Evolutionary conservation across 768 basidiomycete genomes (phyloP).

Genomic region (Suillus sp.): DNA sequence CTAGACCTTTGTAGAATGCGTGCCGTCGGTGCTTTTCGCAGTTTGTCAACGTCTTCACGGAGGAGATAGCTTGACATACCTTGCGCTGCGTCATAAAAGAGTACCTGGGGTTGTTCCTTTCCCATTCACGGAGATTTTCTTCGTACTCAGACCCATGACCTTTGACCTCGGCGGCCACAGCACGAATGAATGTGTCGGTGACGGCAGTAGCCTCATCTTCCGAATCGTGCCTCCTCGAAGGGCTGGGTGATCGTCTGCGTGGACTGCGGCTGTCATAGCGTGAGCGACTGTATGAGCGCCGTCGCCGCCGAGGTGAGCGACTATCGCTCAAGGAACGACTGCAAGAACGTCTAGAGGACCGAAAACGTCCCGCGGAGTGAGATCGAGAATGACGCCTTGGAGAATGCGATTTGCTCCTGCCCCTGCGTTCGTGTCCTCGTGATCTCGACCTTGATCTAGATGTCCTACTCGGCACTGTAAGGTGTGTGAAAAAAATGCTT

Average conservation of each 20-base stretch:
- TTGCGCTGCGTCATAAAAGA: constrained; percentile 65
- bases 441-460: constrained; percentile 39
- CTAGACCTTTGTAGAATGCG: constrained; percentile 67
- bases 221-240: constrained; percentile 46
- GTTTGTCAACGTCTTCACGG: constrained; percentile 9
- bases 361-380: constrained; percentile 40
- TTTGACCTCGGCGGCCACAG: constrained; percentile 83
- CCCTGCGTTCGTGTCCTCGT: constrained; percentile 30
- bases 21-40: constrained; percentile 64
- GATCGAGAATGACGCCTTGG: constrained; percentile 38
- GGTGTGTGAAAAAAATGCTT: neutral
- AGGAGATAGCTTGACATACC: constrained; percentile 39
- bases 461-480: constrained; percentile 15
- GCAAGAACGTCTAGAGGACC: constrained; percentile 47
- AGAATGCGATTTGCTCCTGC: constrained; percentile 29
- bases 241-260: constrained; percentile 40
- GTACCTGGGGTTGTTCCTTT: constrained; percentile 81
- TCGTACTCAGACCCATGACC: constrained; percentile 82
- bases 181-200: constrained; percentile 83
- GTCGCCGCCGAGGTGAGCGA: constrained; percentile 42
- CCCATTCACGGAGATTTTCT: constrained; percentile 69
- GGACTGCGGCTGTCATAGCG: constrained; percentile 49
- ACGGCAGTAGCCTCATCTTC: constrained; percentile 56
- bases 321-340: constrained; percentile 50
- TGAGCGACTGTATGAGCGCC: constrained; percentile 45